Conservation (phyloP, 495 filamentous ascomycete genomes). For the Endocarpon pusillum region DNA sequence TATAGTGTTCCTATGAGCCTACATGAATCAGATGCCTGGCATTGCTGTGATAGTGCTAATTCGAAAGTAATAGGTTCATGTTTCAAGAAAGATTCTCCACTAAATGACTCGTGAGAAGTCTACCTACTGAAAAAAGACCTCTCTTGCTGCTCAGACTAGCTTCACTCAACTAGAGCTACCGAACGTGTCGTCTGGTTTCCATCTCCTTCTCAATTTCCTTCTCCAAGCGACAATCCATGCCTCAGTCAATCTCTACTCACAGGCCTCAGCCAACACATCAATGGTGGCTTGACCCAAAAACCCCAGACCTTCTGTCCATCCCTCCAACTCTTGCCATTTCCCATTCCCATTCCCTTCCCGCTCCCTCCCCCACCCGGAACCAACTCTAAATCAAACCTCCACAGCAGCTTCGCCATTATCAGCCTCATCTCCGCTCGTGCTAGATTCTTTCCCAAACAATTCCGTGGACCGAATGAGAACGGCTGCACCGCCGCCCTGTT, state of each 20-base stretch:
- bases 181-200: too few relatives aligned
- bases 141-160: too few relatives aligned
- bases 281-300: slow-evolving; percentile 24
- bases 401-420: slow-evolving; percentile 4
- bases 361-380: not conserved
- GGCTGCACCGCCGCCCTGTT: slow-evolving; percentile 21
- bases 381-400: not conserved
- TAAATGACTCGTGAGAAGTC: too few relatives aligned
- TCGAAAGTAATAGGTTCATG: too few relatives aligned
- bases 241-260: not conserved
- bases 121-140: too few relatives aligned
- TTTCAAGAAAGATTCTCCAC: too few relatives aligned
- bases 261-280: slow-evolving; percentile 19
- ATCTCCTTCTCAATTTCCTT: too few relatives aligned
- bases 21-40: too few relatives aligned
- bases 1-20: too few relatives aligned
- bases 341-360: not conserved
- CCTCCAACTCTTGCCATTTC: slow-evolving; percentile 17
- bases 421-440: slow-evolving; percentile 3
- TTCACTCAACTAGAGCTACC: too few relatives aligned
- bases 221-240: too few relatives aligned
- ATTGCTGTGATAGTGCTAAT: too few relatives aligned
- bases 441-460: slow-evolving; percentile 32
- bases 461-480: slow-evolving; percentile 29
- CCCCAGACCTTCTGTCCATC: slow-evolving; percentile 17